phyloP scores from a whole-genome alignment of 2,329 filamentous ascomycete species.

The Fusarium cicatricum region DNA sequence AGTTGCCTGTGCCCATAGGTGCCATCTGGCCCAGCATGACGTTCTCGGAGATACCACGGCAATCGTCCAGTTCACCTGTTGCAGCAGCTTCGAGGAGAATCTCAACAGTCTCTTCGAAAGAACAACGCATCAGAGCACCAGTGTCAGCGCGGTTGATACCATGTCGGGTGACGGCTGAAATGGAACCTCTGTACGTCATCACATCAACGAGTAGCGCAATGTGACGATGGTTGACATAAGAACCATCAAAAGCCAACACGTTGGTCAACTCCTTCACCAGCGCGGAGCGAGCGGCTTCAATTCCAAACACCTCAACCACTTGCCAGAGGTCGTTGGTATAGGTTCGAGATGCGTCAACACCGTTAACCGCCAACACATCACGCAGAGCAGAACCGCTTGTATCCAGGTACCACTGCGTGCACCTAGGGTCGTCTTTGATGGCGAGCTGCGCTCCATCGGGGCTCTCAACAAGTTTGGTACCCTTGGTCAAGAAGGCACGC shows the following conservation, averaged over 20 bases:
- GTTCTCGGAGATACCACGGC: constrained; percentile 97
- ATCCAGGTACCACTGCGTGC: constrained; percentile 95
- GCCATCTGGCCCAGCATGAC: constrained; percentile 98
- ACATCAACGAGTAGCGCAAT: constrained; percentile 94
- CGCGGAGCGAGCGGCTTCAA: constrained; percentile 89
- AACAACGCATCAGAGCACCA: constrained; percentile 98
- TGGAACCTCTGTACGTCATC: constrained; percentile 93
- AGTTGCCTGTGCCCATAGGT: constrained; percentile 95
- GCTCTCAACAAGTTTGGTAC: constrained; percentile 71
- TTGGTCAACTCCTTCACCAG: constrained; percentile 88
- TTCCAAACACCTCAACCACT: constrained; percentile 92
- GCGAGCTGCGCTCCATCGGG: constrained; percentile 77
- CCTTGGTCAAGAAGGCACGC: constrained; percentile 90
- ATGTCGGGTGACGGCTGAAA: constrained; percentile 97
- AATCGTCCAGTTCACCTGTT: constrained; percentile 95
- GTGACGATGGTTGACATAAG: constrained; percentile 99
- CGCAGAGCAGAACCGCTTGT: constrained; percentile 90
- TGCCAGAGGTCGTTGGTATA: constrained; percentile 97
- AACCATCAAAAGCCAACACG: constrained; percentile 97
- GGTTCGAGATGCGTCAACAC: constrained; percentile 85
- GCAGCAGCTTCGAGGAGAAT: constrained; percentile 96
- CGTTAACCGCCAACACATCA: constrained; percentile 84
- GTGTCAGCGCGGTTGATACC: constrained; percentile 99
- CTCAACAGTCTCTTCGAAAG: constrained; percentile 98
- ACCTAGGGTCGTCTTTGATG: constrained; percentile 75